Base-by-base conservation (phyloP, 352 stramenopile species). In the Nothophytophthora sp. region DNA sequence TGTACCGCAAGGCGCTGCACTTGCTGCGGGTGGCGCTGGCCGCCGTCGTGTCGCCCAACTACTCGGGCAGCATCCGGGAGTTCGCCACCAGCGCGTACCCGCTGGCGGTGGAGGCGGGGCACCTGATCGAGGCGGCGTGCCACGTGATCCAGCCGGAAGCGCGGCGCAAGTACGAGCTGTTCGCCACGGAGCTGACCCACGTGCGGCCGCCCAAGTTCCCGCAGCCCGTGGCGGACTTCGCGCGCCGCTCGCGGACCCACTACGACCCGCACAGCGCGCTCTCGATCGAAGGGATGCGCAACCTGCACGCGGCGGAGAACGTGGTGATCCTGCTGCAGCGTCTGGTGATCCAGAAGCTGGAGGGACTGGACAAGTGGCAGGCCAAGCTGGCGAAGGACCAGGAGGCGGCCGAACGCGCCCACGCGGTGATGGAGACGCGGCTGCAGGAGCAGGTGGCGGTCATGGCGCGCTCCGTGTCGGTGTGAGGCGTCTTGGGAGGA, bases 311-410 rank as follows among this genome's bases (percentile, higher is more conserved):
- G 46, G 83, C 84, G 5, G 84, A 95, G 54, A 92, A 90, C 50
- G 72, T 90, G 13, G 54, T 92, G 34, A 88, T 95, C 63, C 66
- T 91, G 58, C 52, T 90, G 51, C 84, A 95, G 55, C 80, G 81
- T 5, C 70, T 92, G 25, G 84, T 92, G 51, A 86, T 91, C 30
- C 73, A 88, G 47, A 95, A 95, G 56, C 64, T 90, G 3, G 81
- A 92, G 55, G 52, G 83, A 15, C 72, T 95, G 18, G 81, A 90
- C 13, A 78, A 87, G 50, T 95, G 84, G 84, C 81, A 84, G 39
- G 48, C 56, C 5, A 70, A 86, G 43, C 70, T 95, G 0, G 78
- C 73, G 20, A 81, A 79, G 46, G 81, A 92, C 44, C 63, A 73
- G 24, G 78, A 74, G 22, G 57, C 56, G 18, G 77, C 78, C 36